Evolutionary conservation across 2,329 filamentous ascomycete species (phyloP), one percentile per base, ranked within the genome.

Genomic region (Chlorencoelia australis): DNA sequence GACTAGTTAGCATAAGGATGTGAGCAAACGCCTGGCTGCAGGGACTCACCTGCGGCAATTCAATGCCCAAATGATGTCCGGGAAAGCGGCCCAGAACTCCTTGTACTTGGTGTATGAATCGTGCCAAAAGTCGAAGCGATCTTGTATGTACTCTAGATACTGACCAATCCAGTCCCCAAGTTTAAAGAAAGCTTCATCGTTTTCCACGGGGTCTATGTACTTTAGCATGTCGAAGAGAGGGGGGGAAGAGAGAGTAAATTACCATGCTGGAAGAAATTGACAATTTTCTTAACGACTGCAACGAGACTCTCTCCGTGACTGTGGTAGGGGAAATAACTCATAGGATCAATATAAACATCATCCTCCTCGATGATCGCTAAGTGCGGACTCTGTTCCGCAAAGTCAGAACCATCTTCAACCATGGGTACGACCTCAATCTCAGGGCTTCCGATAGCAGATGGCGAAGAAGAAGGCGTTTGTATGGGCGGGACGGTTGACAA

Each of bases 61-160:
- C 15, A 67, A 48, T 7, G 52, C 51, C 51, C 56, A 62, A 13
- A 74, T 58, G 7, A 77, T 47, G 0, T 69, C 65, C 1, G 74
- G 71, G 17, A 79, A 60, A 3, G 53, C 42, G 20, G 54, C 45
- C 74, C 74, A 79, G 44, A 79, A 69, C 3, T 58, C 49, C 21
- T 52, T 59, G 39, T 75, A 58, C 20, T 59, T 57, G 11, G 53
- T 55, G 37, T 63, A 68, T 2, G 65, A 64, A 17, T 66, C 58
- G n/a, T 63, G 51, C 5, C 65, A 59, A 3, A 50, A 47, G 8
- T 58, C 51, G 16, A 55, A 48, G 13, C 51, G 46, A 21, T 49
- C 47, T 21, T 48, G 52, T 22, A 62, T 60, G 45, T 62, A 68
- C 15, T 42, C 44, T 15, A 76, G 45, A 50, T 67, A 74, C 11